phyloP scores from a whole-genome alignment of 768 basidiomycete species.

The Auricularia sp. region DNA sequence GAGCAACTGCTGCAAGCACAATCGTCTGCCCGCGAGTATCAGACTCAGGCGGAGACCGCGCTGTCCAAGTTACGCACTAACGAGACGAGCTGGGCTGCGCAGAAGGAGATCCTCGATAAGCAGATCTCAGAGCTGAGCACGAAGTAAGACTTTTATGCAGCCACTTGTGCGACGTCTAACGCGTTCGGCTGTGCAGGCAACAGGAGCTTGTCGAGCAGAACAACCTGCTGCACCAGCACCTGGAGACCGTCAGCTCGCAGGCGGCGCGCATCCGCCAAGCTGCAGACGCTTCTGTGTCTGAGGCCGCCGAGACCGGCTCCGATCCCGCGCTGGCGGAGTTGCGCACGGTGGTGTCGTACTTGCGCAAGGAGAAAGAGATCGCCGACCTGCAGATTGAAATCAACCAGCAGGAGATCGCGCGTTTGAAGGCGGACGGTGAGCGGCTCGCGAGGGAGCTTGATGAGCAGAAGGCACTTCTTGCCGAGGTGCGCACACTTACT shows the following conservation, averaged over 20 bases:
- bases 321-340: conserved; percentile 60
- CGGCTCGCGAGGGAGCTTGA: conserved; percentile 60
- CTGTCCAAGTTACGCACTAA: conserved; percentile 60
- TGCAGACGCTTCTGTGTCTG: conserved; percentile 41
- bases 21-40: conserved; percentile 44
- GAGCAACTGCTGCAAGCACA: conserved; percentile 48
- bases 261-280: conserved; percentile 72
- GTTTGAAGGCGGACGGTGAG: conserved; percentile 67
- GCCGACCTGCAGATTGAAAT: conserved; percentile 81
- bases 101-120: conserved; percentile 67
- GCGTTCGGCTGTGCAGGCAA: conserved; percentile 33
- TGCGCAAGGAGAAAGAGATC: conserved; percentile 87
- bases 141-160: conserved; percentile 36
- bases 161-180: not conserved
- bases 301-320: conserved; percentile 32
- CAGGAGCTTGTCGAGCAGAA: conserved; percentile 73
- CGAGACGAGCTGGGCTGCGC: conserved; percentile 71
- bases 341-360: conserved; percentile 67
- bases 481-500: conserved; percentile 41
- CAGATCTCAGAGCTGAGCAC: conserved; percentile 63
- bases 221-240: conserved; percentile 65
- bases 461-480: conserved; percentile 57
- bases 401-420: conserved; percentile 63
- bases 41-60: conserved; percentile 61
- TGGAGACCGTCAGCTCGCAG: conserved; percentile 75